A percentile compares a stretch with the other conserved stretches of the same genome.
Conservation (phyloP, 495 filamentous ascomycete genomes). For the Ramalina intermedia region DNA sequence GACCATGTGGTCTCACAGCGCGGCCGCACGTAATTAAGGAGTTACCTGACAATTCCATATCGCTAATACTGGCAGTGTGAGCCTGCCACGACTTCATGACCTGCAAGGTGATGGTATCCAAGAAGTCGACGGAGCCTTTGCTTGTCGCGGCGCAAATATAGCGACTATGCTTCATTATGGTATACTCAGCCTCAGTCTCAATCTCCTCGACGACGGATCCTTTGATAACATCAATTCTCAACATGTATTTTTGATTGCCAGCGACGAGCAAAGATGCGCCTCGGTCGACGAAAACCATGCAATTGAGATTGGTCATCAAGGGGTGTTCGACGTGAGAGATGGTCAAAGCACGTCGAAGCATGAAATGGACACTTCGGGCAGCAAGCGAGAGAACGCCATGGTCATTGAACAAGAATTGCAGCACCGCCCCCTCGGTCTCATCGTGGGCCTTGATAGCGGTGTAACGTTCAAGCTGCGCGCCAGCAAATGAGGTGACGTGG, state of each 20-base stretch:
- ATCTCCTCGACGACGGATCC: constrained; percentile 65
- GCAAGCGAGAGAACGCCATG: constrained; percentile 73
- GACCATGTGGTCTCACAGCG: constrained; percentile 51
- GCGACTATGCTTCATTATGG: constrained; percentile 75
- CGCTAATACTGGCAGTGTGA: constrained; percentile 68
- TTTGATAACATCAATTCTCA: constrained; percentile 78
- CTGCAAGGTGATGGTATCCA: constrained; percentile 64
- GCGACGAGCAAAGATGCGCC: constrained; percentile 68
- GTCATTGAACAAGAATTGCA: constrained; percentile 74
- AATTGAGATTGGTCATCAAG: constrained; percentile 64
- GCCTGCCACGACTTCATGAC: constrained; percentile 79
- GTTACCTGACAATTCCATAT: constrained; percentile 90
- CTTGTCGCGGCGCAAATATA: constrained; percentile 86
- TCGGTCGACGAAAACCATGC: constrained; percentile 88
- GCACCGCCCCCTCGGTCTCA: constrained; percentile 51
- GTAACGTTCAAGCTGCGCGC: constrained; percentile 62
- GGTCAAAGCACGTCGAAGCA: constrained; percentile 60
- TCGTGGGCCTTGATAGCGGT: constrained; percentile 63
- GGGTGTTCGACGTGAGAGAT: constrained; percentile 66
- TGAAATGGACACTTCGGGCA: constrained; percentile 69
- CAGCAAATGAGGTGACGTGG: constrained; percentile 50
- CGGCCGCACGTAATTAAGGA: constrained; percentile 92
- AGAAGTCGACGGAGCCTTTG: constrained; percentile 68
- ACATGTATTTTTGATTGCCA: constrained; percentile 75
- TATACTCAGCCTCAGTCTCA: constrained; percentile 59